A percentile compares a stretch with the other conserved stretches of the same genome.
These are phyloP conservation scores for Psilocybe sp. DNA, from an alignment of 768 basidiomycete genomes.

Conservation along the genomic window DNA sequence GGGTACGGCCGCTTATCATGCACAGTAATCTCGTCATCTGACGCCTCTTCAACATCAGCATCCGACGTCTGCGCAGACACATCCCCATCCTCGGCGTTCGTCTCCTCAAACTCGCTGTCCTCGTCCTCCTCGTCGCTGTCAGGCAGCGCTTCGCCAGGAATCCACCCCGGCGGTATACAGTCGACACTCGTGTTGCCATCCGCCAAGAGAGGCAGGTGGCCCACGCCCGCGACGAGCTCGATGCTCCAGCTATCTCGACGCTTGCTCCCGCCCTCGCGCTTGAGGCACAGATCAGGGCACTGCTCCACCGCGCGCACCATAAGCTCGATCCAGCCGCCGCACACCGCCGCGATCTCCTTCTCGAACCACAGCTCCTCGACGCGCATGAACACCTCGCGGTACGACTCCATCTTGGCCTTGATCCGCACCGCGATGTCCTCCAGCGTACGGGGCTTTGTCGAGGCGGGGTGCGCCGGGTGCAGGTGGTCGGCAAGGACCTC, in stretches of 20 bases:
- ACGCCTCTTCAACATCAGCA: conserved; percentile 28
- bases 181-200: conserved; percentile 34
- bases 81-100: conserved; percentile 36
- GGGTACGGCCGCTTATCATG: conserved; percentile 14
- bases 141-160: conserved; percentile 34
- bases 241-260: conserved; percentile 38
- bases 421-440: conserved; percentile 48
- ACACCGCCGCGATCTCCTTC: conserved; percentile 40
- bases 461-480: conserved; percentile 49
- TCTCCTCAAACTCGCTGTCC: conserved; percentile 24
- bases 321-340: conserved; percentile 63
- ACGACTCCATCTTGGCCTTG: conserved; percentile 52
- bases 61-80: conserved; percentile 26
- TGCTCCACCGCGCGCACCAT: conserved; percentile 46
- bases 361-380: conserved; percentile 53
- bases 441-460: conserved; percentile 39
- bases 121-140: conserved; percentile 18
- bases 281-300: conserved; percentile 35
- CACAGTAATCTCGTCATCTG: conserved; percentile 18
- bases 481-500: conserved; percentile 42
- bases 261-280: conserved; percentile 30
- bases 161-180: conserved; percentile 42
- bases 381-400: conserved; percentile 44
- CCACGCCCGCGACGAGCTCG: conserved; percentile 40
- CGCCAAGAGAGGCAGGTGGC: conserved; percentile 25